Base-by-base conservation (phyloP, 305 asterid genomes). In the Fraxinus greggii region DNA sequence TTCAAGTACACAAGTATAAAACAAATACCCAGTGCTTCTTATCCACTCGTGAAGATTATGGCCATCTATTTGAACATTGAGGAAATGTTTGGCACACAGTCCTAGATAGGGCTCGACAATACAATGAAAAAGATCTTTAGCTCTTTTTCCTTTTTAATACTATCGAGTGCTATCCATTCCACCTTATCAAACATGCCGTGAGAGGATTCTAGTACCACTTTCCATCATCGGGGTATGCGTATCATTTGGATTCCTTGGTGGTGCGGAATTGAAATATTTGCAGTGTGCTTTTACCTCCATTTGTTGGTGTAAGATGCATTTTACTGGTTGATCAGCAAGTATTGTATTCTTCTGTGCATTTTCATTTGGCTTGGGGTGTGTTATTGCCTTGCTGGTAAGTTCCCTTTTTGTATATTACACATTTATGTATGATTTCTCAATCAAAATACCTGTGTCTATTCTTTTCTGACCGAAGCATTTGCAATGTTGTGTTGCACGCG, bases 1-100 rank as follows among this genome's bases (percentile, higher is more conserved):
- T 77, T 89, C 91, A 56, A 88, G 88, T 48, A 83, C 90, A 59
- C 90, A 86, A 83, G 45, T 86, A 76, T 87, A 83, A 89, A 35
- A 81, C 73, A 75, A 36, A 80, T 83, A 69, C 83, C 45, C 29
- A 45, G 10, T 36, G 75, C 67, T 78, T 75, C 36, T 54, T 78
- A 35, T 78, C 87, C 77, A 82, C 80, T 77, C 74, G 59, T 81
- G 29, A 79, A 84, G 81, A 81, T 84, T 81, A 80, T 21, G 81
- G 85, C 83, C 79, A 79, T 84, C 78, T 19, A 38, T 77, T 59
- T 72, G 85, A 85, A 88, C 36, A 81, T 83, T 15, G 21, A 29
- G 38, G 38, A 69, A 69, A 31, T 69, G 23, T 69, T 26, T 69
- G 40, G 40, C 29, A 1, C 69, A 65, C 33, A 65, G 73, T 26